Percentiles rank a stretch among this genome's conserved stretches.
Evolutionary conservation across 345 rosid genomes (phyloP).

Genomic region (Hypericum perforatum): DNA sequence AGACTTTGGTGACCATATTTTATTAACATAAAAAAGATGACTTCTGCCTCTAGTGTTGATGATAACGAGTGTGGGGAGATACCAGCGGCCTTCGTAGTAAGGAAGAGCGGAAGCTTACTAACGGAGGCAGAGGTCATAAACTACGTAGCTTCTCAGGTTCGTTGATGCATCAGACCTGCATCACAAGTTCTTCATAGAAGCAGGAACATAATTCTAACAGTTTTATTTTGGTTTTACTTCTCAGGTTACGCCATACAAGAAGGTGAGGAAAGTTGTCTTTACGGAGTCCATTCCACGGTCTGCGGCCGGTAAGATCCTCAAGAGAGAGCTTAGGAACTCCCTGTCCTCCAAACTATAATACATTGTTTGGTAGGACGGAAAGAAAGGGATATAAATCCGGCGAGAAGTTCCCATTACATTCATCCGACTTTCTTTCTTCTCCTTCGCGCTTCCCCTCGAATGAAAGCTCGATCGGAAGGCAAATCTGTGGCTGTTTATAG

Average conservation of each 20-base stretch:
- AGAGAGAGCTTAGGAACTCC: conserved; percentile 47
- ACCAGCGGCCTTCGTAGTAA: conserved; percentile 78
- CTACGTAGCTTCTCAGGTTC: conserved; percentile 56
- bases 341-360: conserved; percentile 37
- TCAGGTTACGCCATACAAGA: conserved; percentile 85
- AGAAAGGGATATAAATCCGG: too few relatives aligned
- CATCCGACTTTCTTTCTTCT: too few relatives aligned
- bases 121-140: conserved; percentile 37
- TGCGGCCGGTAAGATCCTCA: conserved; percentile 68
- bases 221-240: neutral
- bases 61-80: conserved; percentile 61
- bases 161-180: neutral
- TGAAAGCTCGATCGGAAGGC: too few relatives aligned
- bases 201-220: neutral
- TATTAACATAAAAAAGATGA: neutral
- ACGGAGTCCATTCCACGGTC: conserved; percentile 55
- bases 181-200: neutral
- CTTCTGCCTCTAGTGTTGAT: conserved; percentile 22
- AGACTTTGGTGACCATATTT: too few relatives aligned
- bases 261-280: conserved; percentile 67
- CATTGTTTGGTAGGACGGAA: neutral
- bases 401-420: too few relatives aligned
- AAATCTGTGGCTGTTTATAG: too few relatives aligned
- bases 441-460: too few relatives aligned
- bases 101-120: conserved; percentile 35